phyloP scores from a whole-genome alignment of 2,329 filamentous ascomycete species.

The Arthrobotrys pseudoclavata region DNA sequence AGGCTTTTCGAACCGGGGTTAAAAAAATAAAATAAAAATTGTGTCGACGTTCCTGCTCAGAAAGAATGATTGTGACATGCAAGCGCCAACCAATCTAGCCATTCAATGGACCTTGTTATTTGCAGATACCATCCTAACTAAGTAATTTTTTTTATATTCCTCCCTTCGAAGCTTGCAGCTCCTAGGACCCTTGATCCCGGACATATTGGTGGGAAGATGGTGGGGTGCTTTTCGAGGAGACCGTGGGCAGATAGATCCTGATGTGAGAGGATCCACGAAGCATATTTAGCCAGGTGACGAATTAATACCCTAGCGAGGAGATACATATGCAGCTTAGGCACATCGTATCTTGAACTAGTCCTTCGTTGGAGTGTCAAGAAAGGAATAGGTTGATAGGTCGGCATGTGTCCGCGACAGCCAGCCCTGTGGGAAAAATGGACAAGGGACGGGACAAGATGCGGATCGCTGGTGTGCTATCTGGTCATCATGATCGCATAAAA shows the following conservation, averaged over 20 bases:
- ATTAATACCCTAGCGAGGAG: conserved; percentile 57
- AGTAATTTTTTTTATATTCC: not conserved
- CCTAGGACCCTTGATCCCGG: conserved; percentile 58
- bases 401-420: conserved; percentile 57
- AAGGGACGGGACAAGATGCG: conserved; percentile 60
- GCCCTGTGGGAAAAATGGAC: conserved; percentile 59
- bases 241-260: conserved; percentile 50
- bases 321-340: conserved; percentile 37
- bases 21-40: conserved; percentile 1
- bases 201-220: conserved; percentile 55
- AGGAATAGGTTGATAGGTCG: conserved; percentile 43
- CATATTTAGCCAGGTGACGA: conserved; percentile 59
- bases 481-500: conserved; percentile 61
- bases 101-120: conserved; percentile 46
- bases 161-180: conserved; percentile 47
- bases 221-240: conserved; percentile 58
- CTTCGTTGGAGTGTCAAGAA: conserved; percentile 12
- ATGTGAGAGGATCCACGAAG: conserved; percentile 57
- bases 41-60: conserved; percentile 23
- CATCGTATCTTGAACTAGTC: conserved; percentile 21
- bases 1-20: conserved; percentile 44
- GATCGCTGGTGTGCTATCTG: conserved; percentile 58
- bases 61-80: conserved; percentile 34
- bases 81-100: conserved; percentile 52
- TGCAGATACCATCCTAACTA: conserved; percentile 33